Conservation (phyloP, 1,139 yeast genomes). For the Hemisphaericaspora lyxosophila region DNA sequence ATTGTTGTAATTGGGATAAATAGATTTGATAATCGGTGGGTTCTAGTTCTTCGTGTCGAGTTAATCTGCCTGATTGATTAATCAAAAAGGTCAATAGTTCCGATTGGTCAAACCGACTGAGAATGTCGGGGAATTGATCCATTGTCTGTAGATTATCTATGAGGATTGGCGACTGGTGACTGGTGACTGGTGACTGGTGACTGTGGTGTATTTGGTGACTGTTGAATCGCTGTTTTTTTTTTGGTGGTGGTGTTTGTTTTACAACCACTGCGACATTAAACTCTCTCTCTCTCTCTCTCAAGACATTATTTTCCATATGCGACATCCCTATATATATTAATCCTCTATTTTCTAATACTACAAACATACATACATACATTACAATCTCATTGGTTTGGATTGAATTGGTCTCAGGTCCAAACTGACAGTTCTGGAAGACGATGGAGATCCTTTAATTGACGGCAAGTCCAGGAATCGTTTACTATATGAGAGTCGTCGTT, state of each 20-base stretch:
- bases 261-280: no score
- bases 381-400: conserved; percentile 2
- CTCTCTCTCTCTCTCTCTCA: no score
- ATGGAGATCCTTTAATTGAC: conserved; percentile 15
- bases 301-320: no score
- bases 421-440: conserved; percentile 6
- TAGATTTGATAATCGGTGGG: conserved; percentile 17
- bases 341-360: not conserved
- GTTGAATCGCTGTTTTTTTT: no score
- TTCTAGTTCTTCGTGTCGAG: conserved; percentile 11
- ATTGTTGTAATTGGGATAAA: conserved; percentile 18
- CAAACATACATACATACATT: conserved; percentile 1
- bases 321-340: no score
- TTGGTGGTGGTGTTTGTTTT: no score
- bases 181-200: no score
- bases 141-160: no score
- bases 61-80: conserved; percentile 22
- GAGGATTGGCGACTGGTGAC: no score
- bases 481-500: conserved; percentile 12
- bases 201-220: no score
- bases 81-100: conserved; percentile 27
- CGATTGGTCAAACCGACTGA: conserved; percentile 21
- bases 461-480: conserved; percentile 14
- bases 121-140: conserved; percentile 19
- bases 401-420: conserved; percentile 4